Evolutionary conservation across 768 basidiomycete genomes (phyloP), one percentile per base, ranked within the genome.

Genomic region (Termitomyces sp.): DNA sequence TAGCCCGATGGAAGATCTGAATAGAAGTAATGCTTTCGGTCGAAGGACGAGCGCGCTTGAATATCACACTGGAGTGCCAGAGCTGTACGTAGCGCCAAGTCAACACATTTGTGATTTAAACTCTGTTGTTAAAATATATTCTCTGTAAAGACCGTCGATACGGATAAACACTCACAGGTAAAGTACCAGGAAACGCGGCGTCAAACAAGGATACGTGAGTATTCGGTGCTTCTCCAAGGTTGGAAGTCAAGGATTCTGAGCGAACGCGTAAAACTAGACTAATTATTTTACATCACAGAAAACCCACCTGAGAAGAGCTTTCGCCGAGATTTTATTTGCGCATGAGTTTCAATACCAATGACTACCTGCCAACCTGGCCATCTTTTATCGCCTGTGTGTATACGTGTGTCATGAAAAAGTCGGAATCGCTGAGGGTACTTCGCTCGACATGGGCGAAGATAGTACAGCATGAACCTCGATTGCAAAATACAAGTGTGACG

Each of bases 21-120:
- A 67, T 99, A 98, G 71, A 98, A 98, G 69, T 99, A 99, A 69
- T 98, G 97, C 68, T 99, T 99, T 62, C 97, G 79, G 71, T 98
- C 97, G 64, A 98, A 98, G 0, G 90, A 80, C 0, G 93, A 96
- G 20, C 79, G 77, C 0, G 63, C 61, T 61, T 90, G 90, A 51
- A 96, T 77, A 5, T 79, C 61, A 13, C 85, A 76, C 34, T 81
- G 72, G 24, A 98, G 77, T 5, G 94, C 94, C 2, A 94, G 65
- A 0, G 94, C 91, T 0, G 93, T 87, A 8, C 90, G 79, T 0
- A 94, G 69, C 3, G 90, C 92, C 6, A 97, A 80, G 59, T 88
- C 82, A 2, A 97, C 87, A 57, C 87, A 88, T 68, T 75, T 79
- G 14, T 78, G 74, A 64, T 90, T 90, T 59, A 91, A 64, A 58